Conservation (phyloP, 257 asterid species). For the Datura wrightii region DNA sequence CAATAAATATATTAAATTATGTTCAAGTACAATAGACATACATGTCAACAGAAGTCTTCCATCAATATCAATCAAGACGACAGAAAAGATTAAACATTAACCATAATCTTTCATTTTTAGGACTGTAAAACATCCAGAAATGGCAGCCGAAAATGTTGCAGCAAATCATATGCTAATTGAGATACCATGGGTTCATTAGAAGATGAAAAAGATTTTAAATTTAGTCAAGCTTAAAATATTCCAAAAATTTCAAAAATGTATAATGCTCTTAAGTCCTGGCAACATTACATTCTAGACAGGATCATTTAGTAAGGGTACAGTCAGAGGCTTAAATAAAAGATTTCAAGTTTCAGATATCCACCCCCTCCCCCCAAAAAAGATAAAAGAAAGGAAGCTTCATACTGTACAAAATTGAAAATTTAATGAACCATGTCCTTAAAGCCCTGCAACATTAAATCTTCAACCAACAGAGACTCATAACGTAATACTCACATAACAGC, state of each 20-base stretch:
- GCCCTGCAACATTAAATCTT: not conserved
- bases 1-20: not conserved
- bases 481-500: conserved; percentile 14
- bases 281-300: not conserved
- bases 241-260: not conserved
- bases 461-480: not conserved
- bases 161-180: conserved; percentile 25
- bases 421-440: not conserved
- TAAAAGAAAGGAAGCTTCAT: not conserved
- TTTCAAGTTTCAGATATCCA: not conserved
- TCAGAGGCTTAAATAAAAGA: not conserved
- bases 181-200: not conserved
- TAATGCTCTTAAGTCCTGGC: not conserved
- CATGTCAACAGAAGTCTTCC: not conserved
- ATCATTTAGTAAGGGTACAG: not conserved
- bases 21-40: not conserved
- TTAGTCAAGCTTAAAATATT: conserved; percentile 17
- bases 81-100: not conserved
- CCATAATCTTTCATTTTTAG: not conserved
- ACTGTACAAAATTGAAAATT: not conserved
- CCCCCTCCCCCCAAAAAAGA: not conserved
- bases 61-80: not conserved
- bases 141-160: not conserved
- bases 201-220: not conserved
- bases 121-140: not conserved